A percentile compares a stretch with the other conserved stretches of the same genome.
Evolutionary conservation across 352 stramenopile genomes (phyloP).

Genomic region (Phytophthora kernoviae): DNA sequence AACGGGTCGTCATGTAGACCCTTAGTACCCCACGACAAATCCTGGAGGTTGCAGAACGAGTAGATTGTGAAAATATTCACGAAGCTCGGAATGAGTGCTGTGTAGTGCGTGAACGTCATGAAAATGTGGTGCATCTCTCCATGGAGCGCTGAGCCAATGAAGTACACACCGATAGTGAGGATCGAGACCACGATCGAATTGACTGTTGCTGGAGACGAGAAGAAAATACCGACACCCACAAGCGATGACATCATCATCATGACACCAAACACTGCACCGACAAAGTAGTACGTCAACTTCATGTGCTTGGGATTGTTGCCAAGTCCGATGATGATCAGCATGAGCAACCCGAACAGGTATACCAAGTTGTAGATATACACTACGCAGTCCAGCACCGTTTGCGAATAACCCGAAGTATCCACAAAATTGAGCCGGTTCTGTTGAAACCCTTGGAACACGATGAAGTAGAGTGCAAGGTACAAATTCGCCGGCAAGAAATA

Average conservation of each 20-base stretch:
- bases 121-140: slow-evolving; percentile 86
- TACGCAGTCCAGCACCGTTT: slow-evolving; percentile 57
- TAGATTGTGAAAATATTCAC: slow-evolving; percentile 92
- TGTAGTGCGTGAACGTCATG: slow-evolving; percentile 89
- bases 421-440: slow-evolving; percentile 83
- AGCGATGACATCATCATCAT: slow-evolving; percentile 84
- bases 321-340: slow-evolving; percentile 85
- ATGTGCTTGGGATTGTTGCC: slow-evolving; percentile 91
- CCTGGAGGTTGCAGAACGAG: slow-evolving; percentile 90
- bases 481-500: slow-evolving; percentile 84
- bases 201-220: slow-evolving; percentile 57
- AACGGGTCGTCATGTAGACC: slow-evolving; percentile 65
- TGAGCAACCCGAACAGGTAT: slow-evolving; percentile 81
- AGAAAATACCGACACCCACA: slow-evolving; percentile 77
- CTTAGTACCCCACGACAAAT: slow-evolving; percentile 89
- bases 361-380: slow-evolving; percentile 84
- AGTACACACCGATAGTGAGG: slow-evolving; percentile 81
- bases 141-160: slow-evolving; percentile 78
- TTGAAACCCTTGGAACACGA: slow-evolving; percentile 90
- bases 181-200: slow-evolving; percentile 68
- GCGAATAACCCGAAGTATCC: slow-evolving; percentile 72
- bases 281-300: slow-evolving; percentile 86
- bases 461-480: slow-evolving; percentile 86
- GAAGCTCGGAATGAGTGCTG: slow-evolving; percentile 84
- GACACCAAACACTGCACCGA: slow-evolving; percentile 67